Percentiles rank a stretch among this genome's conserved stretches.
phyloP scores from a whole-genome alignment of 164 flowering plant species.

The Vitis rotundifolia region DNA sequence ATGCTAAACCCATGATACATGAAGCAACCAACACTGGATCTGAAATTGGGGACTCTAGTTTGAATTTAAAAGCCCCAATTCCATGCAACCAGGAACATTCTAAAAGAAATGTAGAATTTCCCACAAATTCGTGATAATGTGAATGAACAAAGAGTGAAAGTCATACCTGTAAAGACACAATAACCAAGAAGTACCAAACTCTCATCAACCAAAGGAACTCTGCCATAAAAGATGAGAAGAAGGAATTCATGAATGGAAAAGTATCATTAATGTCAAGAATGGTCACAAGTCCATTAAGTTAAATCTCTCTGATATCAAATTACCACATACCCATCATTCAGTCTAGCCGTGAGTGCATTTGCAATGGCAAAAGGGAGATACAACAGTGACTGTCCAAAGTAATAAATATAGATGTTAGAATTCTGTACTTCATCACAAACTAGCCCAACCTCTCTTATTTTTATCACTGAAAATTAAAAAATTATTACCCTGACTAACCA shows the following conservation, averaged over 20 bases:
- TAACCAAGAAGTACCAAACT: slow-evolving; percentile 67
- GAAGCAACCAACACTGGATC: too few relatives aligned
- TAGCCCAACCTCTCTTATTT: too few relatives aligned
- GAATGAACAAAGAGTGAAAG: neutral
- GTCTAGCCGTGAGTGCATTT: slow-evolving; percentile 79
- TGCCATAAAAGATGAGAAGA: slow-evolving; percentile 29
- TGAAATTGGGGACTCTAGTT: too few relatives aligned
- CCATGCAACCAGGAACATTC: neutral
- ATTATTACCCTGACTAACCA: too few relatives aligned
- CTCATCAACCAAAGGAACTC: slow-evolving; percentile 87
- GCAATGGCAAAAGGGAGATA: slow-evolving; percentile 96
- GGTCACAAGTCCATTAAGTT: neutral
- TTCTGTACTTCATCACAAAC: neutral
- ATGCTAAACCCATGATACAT: too few relatives aligned
- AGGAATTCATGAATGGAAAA: neutral
- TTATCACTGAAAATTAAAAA: too few relatives aligned
- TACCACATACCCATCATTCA: slow-evolving; percentile 77
- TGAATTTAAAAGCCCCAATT: too few relatives aligned
- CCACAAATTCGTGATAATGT: neutral
- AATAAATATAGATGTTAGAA: slow-evolving; percentile 6
- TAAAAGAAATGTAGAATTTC: neutral
- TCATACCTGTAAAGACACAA: slow-evolving; percentile 71
- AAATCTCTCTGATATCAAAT: neutral
- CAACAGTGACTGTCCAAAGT: slow-evolving; percentile 67
- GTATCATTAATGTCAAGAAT: neutral